phyloP scores from a whole-genome alignment of 306 rosid species.

The Cajanus cajan region DNA sequence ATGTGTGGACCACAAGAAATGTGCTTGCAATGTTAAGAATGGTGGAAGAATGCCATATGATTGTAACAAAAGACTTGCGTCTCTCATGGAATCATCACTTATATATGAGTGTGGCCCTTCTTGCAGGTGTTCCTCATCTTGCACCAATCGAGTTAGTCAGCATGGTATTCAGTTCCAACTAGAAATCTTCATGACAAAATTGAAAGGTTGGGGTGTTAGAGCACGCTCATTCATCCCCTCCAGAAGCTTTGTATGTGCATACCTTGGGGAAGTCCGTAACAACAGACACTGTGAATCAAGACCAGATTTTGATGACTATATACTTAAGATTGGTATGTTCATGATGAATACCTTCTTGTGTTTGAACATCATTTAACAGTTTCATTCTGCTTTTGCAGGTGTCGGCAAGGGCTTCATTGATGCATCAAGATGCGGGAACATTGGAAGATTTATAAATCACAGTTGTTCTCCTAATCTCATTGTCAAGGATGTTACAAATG shows the following conservation, averaged over 20 bases:
- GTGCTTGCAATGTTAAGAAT: constrained; percentile 38
- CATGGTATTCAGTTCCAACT: constrained; percentile 33
- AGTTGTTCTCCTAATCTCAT: constrained; percentile 36
- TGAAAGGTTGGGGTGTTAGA: constrained; percentile 51
- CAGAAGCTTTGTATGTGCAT: constrained; percentile 49
- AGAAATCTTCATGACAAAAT: constrained; percentile 34
- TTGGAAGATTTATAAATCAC: constrained; percentile 44
- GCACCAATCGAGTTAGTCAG: constrained; percentile 37
- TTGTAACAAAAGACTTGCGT: background rate
- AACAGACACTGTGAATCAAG: background rate
- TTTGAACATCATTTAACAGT: background rate
- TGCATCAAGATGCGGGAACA: constrained; percentile 31
- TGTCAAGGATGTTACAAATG: constrained; percentile 25
- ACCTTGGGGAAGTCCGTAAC: constrained; percentile 33
- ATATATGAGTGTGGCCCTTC: constrained; percentile 42
- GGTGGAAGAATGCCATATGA: constrained; percentile 32
- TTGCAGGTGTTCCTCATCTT: constrained; percentile 38
- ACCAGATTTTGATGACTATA: background rate
- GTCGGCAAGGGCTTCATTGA: constrained; percentile 25
- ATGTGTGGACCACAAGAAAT: constrained; percentile 7
- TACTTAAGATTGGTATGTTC: constrained; percentile 14
- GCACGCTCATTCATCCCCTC: constrained; percentile 39
- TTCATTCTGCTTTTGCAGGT: constrained; percentile 21
- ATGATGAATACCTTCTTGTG: background rate
- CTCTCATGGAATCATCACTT: background rate